Evolutionary conservation across 306 rosid genomes (phyloP), one percentile per base, ranked within the genome.

Genomic region (Prinsepia uniflora): DNA sequence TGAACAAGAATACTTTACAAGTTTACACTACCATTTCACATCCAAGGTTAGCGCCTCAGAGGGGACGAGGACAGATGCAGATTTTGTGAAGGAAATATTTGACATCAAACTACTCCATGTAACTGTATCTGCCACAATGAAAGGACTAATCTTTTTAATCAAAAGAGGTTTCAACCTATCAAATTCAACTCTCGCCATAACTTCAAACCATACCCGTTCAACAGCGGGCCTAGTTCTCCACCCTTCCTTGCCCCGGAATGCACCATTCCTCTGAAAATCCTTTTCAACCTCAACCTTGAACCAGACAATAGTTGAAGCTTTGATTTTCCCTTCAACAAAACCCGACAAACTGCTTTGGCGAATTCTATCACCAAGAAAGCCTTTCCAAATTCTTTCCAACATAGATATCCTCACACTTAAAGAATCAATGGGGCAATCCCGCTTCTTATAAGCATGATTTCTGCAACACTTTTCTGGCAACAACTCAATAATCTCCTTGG

Each of bases 21-120:
- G 68, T 64, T 74, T 70, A 11, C 59, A 71, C 84, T 94, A 90
- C 98, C 96, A 94, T 79, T 90, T 88, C 71, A 94, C 85, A 82
- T 86, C 98, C 76, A 94, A 79, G 12, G 98, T 94, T 34, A 94
- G 86, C 43, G 98, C 88, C 73, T 90, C 97, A 0, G 97, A 76
- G 46, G 96, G 89, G 68, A 89, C 88, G 64, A 90, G 92, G 52
- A 84, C 72, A 39, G 96, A 88, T 40, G 86, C 83, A 54, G 85
- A 77, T 71, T 87, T 83, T 18, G 97, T 87, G 72, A 86, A 91
- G 12, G 97, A 94, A 73, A 84, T 80, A 83, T 94, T 94, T 0
- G 92, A 82, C 89, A 84, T 83, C 76, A 89, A 85, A 80, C 73
- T 76, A 50, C 92, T 87, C 97, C 92, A 90, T 7, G 89, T 86